Conservation (phyloP, 2,329 filamentous ascomycete species). For the Rutstroemia sydowiana region DNA sequence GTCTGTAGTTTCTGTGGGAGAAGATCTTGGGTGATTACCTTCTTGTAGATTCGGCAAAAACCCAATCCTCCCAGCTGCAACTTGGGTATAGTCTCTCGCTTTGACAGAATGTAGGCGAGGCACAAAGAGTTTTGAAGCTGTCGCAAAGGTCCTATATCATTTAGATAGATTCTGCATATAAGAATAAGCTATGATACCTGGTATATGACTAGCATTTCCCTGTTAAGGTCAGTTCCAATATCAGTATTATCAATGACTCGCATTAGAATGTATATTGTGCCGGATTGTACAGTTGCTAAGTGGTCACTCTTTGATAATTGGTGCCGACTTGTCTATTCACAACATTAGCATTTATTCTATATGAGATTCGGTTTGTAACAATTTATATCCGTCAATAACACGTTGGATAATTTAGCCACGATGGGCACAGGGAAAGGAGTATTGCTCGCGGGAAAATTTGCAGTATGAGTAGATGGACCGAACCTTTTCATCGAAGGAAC, state of each 20-base stretch:
- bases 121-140: slow-evolving; percentile 4
- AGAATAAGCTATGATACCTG: neutral
- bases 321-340: neutral
- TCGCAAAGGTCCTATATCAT: neutral
- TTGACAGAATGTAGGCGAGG: neutral
- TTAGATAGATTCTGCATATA: neutral
- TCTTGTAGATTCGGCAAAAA: slow-evolving; percentile 18
- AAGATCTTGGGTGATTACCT: too few relatives aligned
- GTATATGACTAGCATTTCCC: slow-evolving; percentile 8
- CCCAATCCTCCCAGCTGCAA: slow-evolving; percentile 21
- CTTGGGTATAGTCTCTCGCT: slow-evolving; percentile 9
- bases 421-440: too few relatives aligned
- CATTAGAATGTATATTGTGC: slow-evolving; percentile 19
- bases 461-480: neutral
- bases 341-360: neutral
- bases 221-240: slow-evolving; percentile 1
- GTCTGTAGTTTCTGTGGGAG: too few relatives aligned
- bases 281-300: slow-evolving; percentile 16
- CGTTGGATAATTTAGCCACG: too few relatives aligned
- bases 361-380: too few relatives aligned
- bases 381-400: too few relatives aligned
- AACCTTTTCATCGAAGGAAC: neutral
- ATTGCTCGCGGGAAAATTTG: neutral
- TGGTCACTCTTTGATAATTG: neutral
- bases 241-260: slow-evolving; percentile 13